phyloP scores from a whole-genome alignment of 2,329 filamentous ascomycete species.

The Byssoonygena ceratinophila region DNA sequence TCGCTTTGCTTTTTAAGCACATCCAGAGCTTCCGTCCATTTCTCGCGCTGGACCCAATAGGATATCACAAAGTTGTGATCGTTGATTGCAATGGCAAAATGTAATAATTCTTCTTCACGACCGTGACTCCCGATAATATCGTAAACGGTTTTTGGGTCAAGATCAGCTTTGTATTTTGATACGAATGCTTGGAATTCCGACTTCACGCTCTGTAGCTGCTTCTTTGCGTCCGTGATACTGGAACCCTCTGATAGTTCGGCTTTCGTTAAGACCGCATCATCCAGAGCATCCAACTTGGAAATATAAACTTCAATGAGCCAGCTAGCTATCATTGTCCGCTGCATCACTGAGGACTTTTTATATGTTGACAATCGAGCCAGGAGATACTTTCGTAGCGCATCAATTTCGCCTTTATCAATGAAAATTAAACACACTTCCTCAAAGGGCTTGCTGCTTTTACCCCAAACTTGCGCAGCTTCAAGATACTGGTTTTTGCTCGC shows the following conservation, averaged over 20 bases:
- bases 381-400: conserved; percentile 83
- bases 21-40: conserved; percentile 75
- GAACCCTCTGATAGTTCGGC: conserved; percentile 66
- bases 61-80: conserved; percentile 92
- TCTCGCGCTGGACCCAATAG: conserved; percentile 94
- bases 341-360: conserved; percentile 79
- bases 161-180: conserved; percentile 68
- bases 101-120: conserved; percentile 81
- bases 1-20: conserved; percentile 91
- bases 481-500: conserved; percentile 68
- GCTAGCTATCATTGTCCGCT: conserved; percentile 85
- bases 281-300: conserved; percentile 87
- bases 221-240: conserved; percentile 59
- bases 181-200: conserved; percentile 84
- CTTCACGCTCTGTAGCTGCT: conserved; percentile 59
- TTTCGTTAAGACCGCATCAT: conserved; percentile 85
- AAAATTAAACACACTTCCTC: conserved; percentile 88
- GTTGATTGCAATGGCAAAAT: conserved; percentile 76
- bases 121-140: conserved; percentile 94
- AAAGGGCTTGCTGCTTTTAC: conserved; percentile 91
- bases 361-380: conserved; percentile 69
- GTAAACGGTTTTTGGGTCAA: conserved; percentile 87
- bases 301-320: conserved; percentile 97
- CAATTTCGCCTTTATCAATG: conserved; percentile 80
- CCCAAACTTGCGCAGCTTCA: conserved; percentile 83